These are phyloP conservation scores for Cyclotella sp. DNA, from an alignment of 108 stramenopile species.

Conservation along the genomic window DNA sequence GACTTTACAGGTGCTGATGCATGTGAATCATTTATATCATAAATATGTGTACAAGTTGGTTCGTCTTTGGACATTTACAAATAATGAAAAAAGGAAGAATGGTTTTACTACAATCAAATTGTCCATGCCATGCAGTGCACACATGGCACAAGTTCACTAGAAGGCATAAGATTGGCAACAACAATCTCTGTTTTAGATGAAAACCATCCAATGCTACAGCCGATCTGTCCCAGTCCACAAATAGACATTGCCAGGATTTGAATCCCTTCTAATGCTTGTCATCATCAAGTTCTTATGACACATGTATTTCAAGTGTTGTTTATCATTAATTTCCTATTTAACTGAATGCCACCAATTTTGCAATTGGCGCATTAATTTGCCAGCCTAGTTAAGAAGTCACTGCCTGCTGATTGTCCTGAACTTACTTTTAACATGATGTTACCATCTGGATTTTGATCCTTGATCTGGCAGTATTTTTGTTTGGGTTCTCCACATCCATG, in stretches of 20 bases:
- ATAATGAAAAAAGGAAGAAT: not conserved
- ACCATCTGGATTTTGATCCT: too few relatives aligned
- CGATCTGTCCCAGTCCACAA: constrained; percentile 32
- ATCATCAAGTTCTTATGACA: too few relatives aligned
- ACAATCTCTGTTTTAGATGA: constrained; percentile 25
- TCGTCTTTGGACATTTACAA: constrained; percentile 42
- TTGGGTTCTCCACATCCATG: too few relatives aligned
- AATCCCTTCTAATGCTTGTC: constrained; percentile 32
- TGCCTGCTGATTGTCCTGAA: too few relatives aligned
- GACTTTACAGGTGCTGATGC: constrained; percentile 67
- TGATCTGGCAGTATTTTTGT: too few relatives aligned
- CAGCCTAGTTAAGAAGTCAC: too few relatives aligned
- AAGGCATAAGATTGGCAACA: not conserved
- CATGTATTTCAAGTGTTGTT: too few relatives aligned
- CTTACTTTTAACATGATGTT: too few relatives aligned
- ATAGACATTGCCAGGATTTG: constrained; percentile 39
- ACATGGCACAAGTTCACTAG: not conserved
- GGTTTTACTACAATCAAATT: not conserved
- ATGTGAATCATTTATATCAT: constrained; percentile 69
- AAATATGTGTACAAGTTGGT: constrained; percentile 57
- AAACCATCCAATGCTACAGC: constrained; percentile 25
- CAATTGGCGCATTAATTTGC: too few relatives aligned
- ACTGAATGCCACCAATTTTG: too few relatives aligned
- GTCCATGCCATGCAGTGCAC: not conserved
- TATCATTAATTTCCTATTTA: too few relatives aligned